phyloP scores from a whole-genome alignment of 2,329 filamentous ascomycete genomes.

The Ceratocystis colombiana region DNA sequence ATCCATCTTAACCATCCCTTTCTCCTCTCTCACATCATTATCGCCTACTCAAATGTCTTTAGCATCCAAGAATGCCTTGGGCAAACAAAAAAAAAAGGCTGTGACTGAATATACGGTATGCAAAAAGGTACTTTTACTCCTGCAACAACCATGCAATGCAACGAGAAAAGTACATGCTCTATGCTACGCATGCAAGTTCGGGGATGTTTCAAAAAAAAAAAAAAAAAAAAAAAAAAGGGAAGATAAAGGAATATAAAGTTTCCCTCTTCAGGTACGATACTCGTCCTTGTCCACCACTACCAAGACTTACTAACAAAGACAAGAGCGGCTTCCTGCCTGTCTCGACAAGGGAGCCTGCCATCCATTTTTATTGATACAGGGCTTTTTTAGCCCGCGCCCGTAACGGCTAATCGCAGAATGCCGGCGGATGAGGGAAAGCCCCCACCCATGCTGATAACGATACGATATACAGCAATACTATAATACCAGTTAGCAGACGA shows the following conservation, averaged over 20 bases:
- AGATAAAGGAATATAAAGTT: neutral
- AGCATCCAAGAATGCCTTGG: neutral
- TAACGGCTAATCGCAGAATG: neutral
- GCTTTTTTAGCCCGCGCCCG: neutral
- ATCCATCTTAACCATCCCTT: neutral
- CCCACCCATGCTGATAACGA: neutral
- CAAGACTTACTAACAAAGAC: neutral
- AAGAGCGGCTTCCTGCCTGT: neutral
- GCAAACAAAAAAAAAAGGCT: neutral
- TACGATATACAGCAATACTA: neutral
- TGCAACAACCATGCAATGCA: neutral
- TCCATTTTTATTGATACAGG: neutral
- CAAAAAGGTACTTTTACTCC: neutral
- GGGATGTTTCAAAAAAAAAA: neutral
- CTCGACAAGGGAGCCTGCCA: neutral
- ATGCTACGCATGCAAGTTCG: neutral
- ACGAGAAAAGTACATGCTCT: neutral
- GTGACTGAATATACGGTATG: neutral
- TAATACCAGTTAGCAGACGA: too few species aligned
- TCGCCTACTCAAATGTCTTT: neutral
- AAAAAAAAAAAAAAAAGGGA: too few species aligned
- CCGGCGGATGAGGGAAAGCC: constrained; percentile 1
- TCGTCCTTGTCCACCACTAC: neutral
- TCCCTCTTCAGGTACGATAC: neutral
- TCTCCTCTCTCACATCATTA: neutral